Base-by-base conservation (phyloP, 2,329 filamentous ascomycete genomes). In the Neofusicoccum sp. region DNA sequence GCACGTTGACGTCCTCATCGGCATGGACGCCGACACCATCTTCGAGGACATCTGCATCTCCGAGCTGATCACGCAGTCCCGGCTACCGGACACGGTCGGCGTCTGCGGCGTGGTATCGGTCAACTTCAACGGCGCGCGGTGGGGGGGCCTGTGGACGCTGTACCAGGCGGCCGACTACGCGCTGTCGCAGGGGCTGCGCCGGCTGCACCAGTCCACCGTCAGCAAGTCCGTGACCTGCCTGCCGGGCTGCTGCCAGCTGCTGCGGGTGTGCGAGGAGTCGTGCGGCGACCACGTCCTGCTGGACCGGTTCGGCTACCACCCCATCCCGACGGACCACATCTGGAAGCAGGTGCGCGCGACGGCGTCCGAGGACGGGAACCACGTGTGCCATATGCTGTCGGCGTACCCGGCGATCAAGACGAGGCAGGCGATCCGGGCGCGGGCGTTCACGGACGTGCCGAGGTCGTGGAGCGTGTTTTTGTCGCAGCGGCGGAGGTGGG, bases 201-300 rank as follows among this genome's bases (percentile, higher is more conserved):
- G 81, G 9, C 79, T 82, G 70, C 81, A 82, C 66, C 81, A 83
- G 68, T 81, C 80, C 7, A 75, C 79, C 41, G 76, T 80, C 52
- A 83, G 80, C 0, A 79, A 80, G 62, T 83, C 82, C 60, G 81
- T 83, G 50, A 81, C 80, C 41, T 82, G 80, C 65, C 74, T 81
- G 2, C 80, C 80, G 0, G 80, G 81, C 4, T 83, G 81, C 52
- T 83, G 81, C 63, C 81, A 83, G 67, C 74, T 83, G 14, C 79
- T 83, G 56, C 79, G 78, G 11, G 77, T 83, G 9, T 80, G 81
- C 56, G 80, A 82, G 65, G 78, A 80, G 9, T 83, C 81, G 0
- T 58, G 54, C 31, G 54, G 54, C 31, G 54, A 58, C 54, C 29
- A 44, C 14, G 54, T 58, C 14, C 78, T 83, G 36, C 72, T 80